phyloP scores from a whole-genome alignment of 768 basidiomycete genomes.

The Collybia mongolica region DNA sequence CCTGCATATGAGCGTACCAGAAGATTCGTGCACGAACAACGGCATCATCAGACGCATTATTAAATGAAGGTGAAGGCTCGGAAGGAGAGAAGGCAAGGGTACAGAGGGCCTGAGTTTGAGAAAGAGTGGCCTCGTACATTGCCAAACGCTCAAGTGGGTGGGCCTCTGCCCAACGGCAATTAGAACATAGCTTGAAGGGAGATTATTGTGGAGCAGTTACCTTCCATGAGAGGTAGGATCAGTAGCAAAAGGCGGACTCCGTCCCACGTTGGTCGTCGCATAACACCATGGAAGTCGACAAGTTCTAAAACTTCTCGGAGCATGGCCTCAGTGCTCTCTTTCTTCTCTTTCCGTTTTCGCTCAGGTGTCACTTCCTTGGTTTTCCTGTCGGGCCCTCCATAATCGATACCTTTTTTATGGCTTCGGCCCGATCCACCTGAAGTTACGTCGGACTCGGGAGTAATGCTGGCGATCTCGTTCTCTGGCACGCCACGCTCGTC shows the following conservation, averaged over 20 bases:
- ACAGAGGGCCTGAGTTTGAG: constrained; percentile 80
- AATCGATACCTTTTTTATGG: constrained; percentile 4
- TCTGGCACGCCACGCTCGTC: constrained; percentile 71
- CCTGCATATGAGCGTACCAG: constrained; percentile 87
- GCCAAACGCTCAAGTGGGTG: constrained; percentile 48
- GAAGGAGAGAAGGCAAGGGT: constrained; percentile 42
- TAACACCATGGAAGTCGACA: constrained; percentile 75
- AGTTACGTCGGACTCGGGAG: constrained; percentile 16
- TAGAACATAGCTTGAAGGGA: background rate
- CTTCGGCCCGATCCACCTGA: constrained; percentile 2
- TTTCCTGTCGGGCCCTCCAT: constrained; percentile 9
- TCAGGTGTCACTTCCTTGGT: constrained; percentile 28
- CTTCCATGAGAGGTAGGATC: constrained; percentile 80
- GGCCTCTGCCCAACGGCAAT: constrained; percentile 33
- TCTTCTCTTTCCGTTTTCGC: constrained; percentile 39
- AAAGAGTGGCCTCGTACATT: constrained; percentile 80
- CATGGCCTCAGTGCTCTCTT: constrained; percentile 64
- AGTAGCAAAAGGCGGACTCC: constrained; percentile 80
- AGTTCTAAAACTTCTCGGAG: constrained; percentile 74
- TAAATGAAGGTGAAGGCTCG: constrained; percentile 29
- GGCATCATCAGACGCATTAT: constrained; percentile 58
- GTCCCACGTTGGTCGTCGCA: constrained; percentile 84
- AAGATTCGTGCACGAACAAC: constrained; percentile 75
- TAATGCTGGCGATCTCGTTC: constrained; percentile 18
- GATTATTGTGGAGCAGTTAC: constrained; percentile 33